These are phyloP conservation scores for Mycena metata DNA, from an alignment of 768 basidiomycete species.

Conservation along the genomic window DNA sequence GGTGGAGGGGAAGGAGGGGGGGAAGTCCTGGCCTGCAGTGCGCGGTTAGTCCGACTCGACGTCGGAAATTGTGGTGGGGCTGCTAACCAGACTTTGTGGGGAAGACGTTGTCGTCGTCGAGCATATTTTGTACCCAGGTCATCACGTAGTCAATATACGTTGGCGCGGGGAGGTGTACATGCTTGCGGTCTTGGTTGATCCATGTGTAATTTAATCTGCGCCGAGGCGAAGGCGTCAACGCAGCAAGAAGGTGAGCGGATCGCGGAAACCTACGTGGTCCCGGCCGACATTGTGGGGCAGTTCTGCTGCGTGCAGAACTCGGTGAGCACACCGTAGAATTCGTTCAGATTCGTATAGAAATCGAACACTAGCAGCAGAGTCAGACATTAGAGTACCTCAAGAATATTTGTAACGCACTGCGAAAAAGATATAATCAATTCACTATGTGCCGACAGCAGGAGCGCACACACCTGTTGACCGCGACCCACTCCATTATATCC, in stretches of 20 bases:
- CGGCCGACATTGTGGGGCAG: constrained; percentile 95
- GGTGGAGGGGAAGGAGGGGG: constrained; percentile 89
- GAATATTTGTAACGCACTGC: constrained; percentile 34
- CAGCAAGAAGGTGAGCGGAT: background rate
- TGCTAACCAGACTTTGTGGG: constrained; percentile 93
- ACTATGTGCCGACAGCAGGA: constrained; percentile 56
- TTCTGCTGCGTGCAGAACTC: constrained; percentile 94
- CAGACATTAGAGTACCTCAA: constrained; percentile 3
- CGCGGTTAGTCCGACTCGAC: too few species aligned
- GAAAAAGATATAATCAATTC: constrained; percentile 46
- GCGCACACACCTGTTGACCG: constrained; percentile 53
- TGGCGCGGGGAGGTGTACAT: constrained; percentile 91
- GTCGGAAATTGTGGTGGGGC: constrained; percentile 26
- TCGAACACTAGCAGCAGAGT: constrained; percentile 84
- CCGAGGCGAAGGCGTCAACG: background rate
- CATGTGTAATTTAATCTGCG: constrained; percentile 94
- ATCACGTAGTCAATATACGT: constrained; percentile 99
- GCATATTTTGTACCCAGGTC: constrained; percentile 97
- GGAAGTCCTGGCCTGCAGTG: constrained; percentile 85
- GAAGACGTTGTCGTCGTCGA: constrained; percentile 93
- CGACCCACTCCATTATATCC: constrained; percentile 99
- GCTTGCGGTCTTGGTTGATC: constrained; percentile 96
- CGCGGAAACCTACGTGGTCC: constrained; percentile 73
- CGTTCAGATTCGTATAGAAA: constrained; percentile 96
- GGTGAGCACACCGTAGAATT: constrained; percentile 95